Conservation (phyloP, 2,329 filamentous ascomycete species). For the Sporothrix pallida region DNA sequence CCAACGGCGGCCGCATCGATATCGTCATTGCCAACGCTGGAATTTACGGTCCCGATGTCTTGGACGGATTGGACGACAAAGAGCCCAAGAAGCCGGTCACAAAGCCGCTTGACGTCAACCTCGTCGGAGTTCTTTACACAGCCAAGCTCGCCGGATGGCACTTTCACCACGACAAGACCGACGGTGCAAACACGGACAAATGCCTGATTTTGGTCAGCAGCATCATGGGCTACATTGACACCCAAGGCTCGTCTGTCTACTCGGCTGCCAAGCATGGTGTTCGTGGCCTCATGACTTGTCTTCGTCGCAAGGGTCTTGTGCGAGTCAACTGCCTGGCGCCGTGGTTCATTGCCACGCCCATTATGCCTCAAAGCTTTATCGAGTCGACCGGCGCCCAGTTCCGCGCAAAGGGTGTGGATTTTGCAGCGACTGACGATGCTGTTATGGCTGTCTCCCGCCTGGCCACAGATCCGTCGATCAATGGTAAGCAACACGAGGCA, state of each 20-base stretch:
- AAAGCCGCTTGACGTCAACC: not conserved
- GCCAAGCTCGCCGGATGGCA: constrained; percentile 6
- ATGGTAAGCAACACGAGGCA: not conserved
- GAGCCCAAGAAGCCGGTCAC: not conserved
- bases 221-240: constrained; percentile 11
- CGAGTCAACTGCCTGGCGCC: constrained; percentile 4
- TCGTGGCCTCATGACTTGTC: not conserved
- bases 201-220: constrained; percentile 3
- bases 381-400: not conserved
- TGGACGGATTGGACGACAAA: not conserved
- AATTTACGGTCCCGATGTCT: not conserved
- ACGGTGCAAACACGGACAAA: not conserved
- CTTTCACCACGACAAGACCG: not conserved
- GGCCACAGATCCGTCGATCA: not conserved
- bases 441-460: not conserved
- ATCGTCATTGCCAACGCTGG: not conserved
- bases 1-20: not conserved
- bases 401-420: not conserved
- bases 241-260: not conserved
- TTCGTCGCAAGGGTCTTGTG: not conserved
- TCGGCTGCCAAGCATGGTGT: not conserved
- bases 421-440: not conserved
- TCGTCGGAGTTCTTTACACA: not conserved
- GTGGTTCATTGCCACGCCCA: not conserved
- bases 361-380: not conserved